A percentile compares a stretch with the other conserved stretches of the same genome.
These are phyloP conservation scores for Lyophyllum decastes DNA, from an alignment of 768 basidiomycete genomes.

Conservation along the genomic window DNA sequence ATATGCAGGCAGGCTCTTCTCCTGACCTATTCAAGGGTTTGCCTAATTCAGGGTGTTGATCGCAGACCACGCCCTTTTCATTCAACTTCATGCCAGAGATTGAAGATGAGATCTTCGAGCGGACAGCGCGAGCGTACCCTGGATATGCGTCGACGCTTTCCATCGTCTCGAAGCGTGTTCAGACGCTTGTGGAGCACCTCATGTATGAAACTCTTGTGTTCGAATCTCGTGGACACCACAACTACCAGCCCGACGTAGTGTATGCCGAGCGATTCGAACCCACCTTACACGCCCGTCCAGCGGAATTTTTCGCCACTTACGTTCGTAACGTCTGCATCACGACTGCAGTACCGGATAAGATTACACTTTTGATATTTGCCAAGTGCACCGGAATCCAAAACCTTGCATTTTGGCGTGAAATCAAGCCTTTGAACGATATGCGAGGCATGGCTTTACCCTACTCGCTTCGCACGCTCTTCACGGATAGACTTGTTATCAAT, in stretches of 20 bases:
- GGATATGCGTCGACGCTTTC: background rate
- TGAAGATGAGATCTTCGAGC: constrained; percentile 1
- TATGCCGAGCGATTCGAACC: background rate
- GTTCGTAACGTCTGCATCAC: background rate
- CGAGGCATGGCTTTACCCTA: background rate
- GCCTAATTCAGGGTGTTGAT: background rate
- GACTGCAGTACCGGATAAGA: background rate
- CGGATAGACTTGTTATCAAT: background rate
- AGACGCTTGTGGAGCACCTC: background rate
- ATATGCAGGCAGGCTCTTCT: no score
- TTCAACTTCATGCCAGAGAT: background rate
- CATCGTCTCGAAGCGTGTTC: background rate
- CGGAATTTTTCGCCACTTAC: background rate
- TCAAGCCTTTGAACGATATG: background rate
- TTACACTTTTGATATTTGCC: background rate
- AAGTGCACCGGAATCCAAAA: background rate
- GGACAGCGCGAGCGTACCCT: no score
- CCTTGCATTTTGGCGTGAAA: background rate
- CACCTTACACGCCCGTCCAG: background rate
- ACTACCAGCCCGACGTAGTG: background rate
- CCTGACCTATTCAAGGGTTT: background rate
- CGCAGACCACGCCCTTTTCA: background rate
- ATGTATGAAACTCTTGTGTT: background rate
- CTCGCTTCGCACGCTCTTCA: background rate
- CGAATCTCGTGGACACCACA: background rate